Base-by-base conservation (phyloP, 148 eudicot genomes). In the Heliosperma pusillum region DNA sequence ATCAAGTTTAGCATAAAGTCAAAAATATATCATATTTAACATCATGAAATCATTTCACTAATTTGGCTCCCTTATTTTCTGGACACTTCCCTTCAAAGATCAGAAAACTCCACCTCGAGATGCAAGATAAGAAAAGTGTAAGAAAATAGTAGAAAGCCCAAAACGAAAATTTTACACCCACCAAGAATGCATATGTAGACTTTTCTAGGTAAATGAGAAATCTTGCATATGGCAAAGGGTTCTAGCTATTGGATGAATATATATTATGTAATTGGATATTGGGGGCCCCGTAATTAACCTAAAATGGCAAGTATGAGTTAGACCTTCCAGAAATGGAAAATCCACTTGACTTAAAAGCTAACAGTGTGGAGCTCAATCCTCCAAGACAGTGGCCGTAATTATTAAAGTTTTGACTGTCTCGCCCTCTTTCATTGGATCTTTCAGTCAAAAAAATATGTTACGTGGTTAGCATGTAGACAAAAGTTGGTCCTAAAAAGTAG, bases 401-500 rank as follows among this genome's bases (percentile, higher is more conserved):
- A 81, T 78, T 68, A 66, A 66, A 25, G 70, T 59, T 76, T 84
- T 81, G 84, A 80, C 84, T 75, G 33, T 13, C 79, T 71, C 59
- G 71, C 76, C 53, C 56, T 50, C 42, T 30, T 76, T 63, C 82
- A 84, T 84, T 84, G 86, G 84, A 84, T 84, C 86, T 76, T 73
- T 74, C 82, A 68, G 50, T 76, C 27, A 60, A 60, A 76, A 60
- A 65, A 36, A 44, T 26, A 70, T 33, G 33, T 20, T 56, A 80
- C 76, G 82, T 80, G 76, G 75, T 76, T 55, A 69, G 10, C 57
- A 72, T 21, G 72, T 21, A 65, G 79, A 64, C 82, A 80, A 70
- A 42, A 45, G 76, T 71, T 20, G 47, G 69, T 21, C 79, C 74
- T 76, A 76, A 72, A 76, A 76, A 80, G 80, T 22, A 66, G 77